A percentile compares a stretch with the other conserved stretches of the same genome.
Conservation (phyloP, 768 basidiomycete species). For the Dentipellis fragilis region DNA sequence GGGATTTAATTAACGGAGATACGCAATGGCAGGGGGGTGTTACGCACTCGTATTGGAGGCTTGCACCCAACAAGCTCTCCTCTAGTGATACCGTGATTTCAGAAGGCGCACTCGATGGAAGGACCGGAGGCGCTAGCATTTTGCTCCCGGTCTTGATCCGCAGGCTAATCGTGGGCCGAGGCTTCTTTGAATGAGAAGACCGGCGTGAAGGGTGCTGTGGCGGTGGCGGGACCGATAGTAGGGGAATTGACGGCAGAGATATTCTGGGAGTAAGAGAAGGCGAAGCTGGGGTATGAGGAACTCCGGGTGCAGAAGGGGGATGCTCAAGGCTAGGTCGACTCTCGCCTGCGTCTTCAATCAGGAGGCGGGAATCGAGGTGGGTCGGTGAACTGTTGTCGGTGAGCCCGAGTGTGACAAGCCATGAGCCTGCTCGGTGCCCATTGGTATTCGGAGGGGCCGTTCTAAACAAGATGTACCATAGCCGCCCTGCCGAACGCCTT, state of each 20-base stretch:
- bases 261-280: not conserved
- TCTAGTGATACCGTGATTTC: not conserved
- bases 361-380: not conserved
- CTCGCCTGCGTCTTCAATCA: not conserved
- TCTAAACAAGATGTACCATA: conserved; percentile 9
- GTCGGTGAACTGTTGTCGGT: not conserved
- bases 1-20: not conserved
- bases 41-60: not conserved
- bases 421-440: conserved; percentile 2
- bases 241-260: not conserved
- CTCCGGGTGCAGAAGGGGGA: not conserved
- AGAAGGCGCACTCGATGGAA: not conserved
- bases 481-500: conserved; percentile 1
- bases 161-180: not conserved
- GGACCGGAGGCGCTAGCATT: not conserved
- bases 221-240: not conserved
- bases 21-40: not conserved
- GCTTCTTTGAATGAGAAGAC: not conserved
- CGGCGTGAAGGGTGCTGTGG: not conserved
- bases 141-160: not conserved
- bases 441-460: not conserved
- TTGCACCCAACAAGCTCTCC: not conserved
- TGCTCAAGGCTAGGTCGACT: not conserved
- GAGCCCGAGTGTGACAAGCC: conserved; percentile 10
- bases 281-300: not conserved